These are phyloP conservation scores for Knufia petricola DNA, from an alignment of 2,329 filamentous ascomycete genomes.

Conservation along the genomic window DNA sequence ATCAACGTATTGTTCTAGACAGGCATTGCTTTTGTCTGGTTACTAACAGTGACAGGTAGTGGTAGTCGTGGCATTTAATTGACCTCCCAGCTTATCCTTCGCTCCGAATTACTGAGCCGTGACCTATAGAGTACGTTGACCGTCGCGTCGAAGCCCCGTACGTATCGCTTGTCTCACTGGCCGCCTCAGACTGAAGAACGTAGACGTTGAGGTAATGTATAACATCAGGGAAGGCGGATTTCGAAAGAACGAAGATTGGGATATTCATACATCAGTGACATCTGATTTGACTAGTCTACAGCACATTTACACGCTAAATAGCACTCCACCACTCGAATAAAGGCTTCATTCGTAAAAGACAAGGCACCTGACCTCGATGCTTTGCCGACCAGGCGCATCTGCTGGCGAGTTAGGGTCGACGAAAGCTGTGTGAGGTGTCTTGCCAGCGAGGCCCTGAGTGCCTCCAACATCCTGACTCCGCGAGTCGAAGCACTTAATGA, in stretches of 20 bases:
- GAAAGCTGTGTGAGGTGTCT: constrained; percentile 48
- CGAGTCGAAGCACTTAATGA: constrained; percentile 49
- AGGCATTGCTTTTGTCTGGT: too few species aligned
- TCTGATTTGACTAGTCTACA: too few species aligned
- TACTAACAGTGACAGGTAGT: not conserved
- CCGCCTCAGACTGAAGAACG: not conserved
- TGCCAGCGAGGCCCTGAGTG: constrained; percentile 36
- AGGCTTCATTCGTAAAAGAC: constrained; percentile 48
- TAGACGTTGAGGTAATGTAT: too few species aligned
- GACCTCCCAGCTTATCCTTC: not conserved
- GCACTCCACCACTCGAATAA: not conserved
- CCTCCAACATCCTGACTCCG: constrained; percentile 30
- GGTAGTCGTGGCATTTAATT: not conserved
- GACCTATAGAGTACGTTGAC: too few species aligned
- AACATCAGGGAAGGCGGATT: too few species aligned
- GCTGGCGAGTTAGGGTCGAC: constrained; percentile 44
- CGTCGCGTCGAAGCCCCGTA: not conserved
- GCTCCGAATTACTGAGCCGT: too few species aligned
- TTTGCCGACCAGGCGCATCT: constrained; percentile 45
- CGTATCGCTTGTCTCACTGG: not conserved
- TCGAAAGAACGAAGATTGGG: not conserved
- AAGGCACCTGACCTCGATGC: constrained; percentile 55
- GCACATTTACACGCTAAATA: not conserved
- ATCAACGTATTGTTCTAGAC: too few species aligned
- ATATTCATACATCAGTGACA: not conserved